These are phyloP conservation scores for Coemansia pectinata DNA, from an alignment of 192 early-diverging fungal genomes.

Conservation along the genomic window DNA sequence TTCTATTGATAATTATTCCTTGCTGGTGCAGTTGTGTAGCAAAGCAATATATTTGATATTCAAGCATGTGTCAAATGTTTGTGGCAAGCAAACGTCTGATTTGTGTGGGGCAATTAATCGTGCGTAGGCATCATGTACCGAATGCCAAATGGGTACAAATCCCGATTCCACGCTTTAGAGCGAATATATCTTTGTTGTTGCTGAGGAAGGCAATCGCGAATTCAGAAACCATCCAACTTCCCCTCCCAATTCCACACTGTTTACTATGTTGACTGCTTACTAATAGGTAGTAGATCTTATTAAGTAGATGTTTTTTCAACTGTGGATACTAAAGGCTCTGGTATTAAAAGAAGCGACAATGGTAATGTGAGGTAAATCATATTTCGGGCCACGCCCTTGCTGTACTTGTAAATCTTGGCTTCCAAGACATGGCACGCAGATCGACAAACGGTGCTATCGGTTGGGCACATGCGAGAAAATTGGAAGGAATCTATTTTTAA, in stretches of 20 bases:
- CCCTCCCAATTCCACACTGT: neutral
- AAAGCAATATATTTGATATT: neutral
- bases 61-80: neutral
- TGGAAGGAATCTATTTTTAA: neutral
- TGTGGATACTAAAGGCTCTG: neutral
- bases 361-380: neutral
- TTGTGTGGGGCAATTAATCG: neutral
- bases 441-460: neutral
- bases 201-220: too few relatives aligned
- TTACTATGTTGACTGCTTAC: neutral
- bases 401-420: neutral
- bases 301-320: neutral
- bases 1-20: neutral
- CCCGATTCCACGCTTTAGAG: neutral
- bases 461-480: neutral
- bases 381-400: neutral
- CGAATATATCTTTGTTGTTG: too few relatives aligned
- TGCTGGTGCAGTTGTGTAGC: neutral
- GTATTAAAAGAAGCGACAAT: neutral
- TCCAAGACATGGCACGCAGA: neutral
- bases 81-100: neutral
- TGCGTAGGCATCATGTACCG: neutral
- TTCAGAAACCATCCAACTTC: too few relatives aligned
- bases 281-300: neutral
- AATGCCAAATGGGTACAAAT: neutral